These are phyloP conservation scores for Paspalum notatum DNA, from an alignment of 176 grass and related monocot species.

Conservation along the genomic window DNA sequence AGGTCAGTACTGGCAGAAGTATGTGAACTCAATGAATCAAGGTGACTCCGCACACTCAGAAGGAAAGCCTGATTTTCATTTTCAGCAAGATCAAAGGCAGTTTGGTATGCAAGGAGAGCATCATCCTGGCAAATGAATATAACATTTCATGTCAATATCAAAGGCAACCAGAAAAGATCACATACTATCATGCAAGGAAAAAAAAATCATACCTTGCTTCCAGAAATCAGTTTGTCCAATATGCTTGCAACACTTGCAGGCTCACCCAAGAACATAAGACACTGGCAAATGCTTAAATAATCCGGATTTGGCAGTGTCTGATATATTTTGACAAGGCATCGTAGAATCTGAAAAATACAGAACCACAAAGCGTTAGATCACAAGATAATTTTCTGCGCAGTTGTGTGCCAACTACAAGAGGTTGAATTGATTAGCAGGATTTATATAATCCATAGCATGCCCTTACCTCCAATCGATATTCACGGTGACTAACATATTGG, in stretches of 20 bases:
- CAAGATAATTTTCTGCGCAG: not conserved
- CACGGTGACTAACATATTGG: slow-evolving; percentile 72
- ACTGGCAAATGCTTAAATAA: slow-evolving; percentile 86
- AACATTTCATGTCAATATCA: not conserved
- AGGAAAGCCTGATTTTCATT: slow-evolving; percentile 95
- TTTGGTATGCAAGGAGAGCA: slow-evolving; percentile 80
- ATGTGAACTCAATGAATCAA: slow-evolving; percentile 32
- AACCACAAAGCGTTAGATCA: slow-evolving; percentile 7
- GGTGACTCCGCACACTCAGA: slow-evolving; percentile 53
- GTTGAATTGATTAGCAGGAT: not conserved
- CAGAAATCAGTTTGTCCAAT: slow-evolving; percentile 66
- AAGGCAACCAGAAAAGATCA: not conserved
- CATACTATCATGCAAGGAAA: not conserved
- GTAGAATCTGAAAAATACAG: slow-evolving; percentile 67
- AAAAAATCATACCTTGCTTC: slow-evolving; percentile 50
- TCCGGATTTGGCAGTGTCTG: slow-evolving; percentile 70
- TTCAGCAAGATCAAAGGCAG: slow-evolving; percentile 82
- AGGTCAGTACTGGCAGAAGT: slow-evolving; percentile 5
- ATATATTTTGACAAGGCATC: slow-evolving; percentile 80
- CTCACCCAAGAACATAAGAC: slow-evolving; percentile 80
- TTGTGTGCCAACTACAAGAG: not conserved
- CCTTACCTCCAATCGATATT: slow-evolving; percentile 81
- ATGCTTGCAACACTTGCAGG: slow-evolving; percentile 74
- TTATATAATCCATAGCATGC: slow-evolving; percentile 24
- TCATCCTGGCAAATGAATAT: slow-evolving; percentile 63